Evolutionary conservation across 2,329 filamentous ascomycete genomes (phyloP).

Genomic region (Ophidiomyces ophidiicola): DNA sequence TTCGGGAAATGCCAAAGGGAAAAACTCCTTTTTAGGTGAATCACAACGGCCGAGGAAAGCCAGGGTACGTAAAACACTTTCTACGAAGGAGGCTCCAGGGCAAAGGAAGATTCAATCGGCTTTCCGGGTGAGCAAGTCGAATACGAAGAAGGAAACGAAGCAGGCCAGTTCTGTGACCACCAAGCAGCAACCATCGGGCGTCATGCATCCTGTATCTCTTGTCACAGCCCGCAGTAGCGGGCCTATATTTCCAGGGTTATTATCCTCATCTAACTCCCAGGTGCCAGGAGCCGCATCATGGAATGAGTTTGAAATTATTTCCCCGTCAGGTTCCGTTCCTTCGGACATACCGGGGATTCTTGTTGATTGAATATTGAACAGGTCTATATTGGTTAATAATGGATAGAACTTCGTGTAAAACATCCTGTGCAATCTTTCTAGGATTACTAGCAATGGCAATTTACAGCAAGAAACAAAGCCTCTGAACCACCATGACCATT

Average conservation of each 20-base stretch:
- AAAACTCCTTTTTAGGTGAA: constrained; percentile 16
- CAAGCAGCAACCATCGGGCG: constrained; percentile 22
- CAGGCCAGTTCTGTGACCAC: constrained; percentile 16
- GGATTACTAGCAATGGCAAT: no score
- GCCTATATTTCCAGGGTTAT: constrained; percentile 20
- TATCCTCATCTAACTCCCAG: constrained; percentile 4
- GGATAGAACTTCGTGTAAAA: no score
- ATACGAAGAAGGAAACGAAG: constrained; percentile 18
- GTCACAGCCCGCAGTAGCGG: constrained; percentile 29
- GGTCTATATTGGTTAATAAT: no score
- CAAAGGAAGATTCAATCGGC: constrained; percentile 9
- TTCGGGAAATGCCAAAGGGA: constrained; percentile 17
- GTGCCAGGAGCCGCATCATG: constrained; percentile 5
- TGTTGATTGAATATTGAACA: not conserved
- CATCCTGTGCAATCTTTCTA: no score
- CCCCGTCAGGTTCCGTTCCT: constrained; percentile 18
- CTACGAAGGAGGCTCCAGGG: constrained; percentile 2
- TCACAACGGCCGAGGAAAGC: constrained; percentile 16
- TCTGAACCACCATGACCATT: no score
- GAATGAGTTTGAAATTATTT: constrained; percentile 15
- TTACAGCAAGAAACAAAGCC: no score
- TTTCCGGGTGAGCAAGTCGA: constrained; percentile 12
- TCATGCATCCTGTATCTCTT: constrained; percentile 27
- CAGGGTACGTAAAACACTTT: constrained; percentile 11
- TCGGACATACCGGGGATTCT: constrained; percentile 6